These are phyloP conservation scores for Linnemannia exigua DNA, from an alignment of 192 early-diverging fungal species.

Conservation along the genomic window DNA sequence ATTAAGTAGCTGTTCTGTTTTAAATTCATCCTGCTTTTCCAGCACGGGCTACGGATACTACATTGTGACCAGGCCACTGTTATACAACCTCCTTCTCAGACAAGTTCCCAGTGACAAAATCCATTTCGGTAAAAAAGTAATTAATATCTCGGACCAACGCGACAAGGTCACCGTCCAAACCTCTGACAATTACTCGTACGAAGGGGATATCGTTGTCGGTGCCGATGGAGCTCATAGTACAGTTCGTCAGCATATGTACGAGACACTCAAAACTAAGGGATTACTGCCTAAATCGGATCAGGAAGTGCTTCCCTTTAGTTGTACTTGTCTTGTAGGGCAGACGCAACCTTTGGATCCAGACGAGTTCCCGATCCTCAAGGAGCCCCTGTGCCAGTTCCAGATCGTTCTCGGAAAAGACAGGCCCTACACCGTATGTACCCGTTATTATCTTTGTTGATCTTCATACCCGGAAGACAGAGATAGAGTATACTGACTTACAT, in stretches of 20 bases:
- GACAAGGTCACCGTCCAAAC: slow-evolving; percentile 5
- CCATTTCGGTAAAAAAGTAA: neutral
- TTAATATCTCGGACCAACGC: neutral
- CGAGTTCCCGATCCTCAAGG: slow-evolving; percentile 7
- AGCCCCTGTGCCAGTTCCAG: neutral
- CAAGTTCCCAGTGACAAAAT: neutral
- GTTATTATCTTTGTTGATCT: too few relatives aligned
- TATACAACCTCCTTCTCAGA: slow-evolving; percentile 1
- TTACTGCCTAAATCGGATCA: neutral
- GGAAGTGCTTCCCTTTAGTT: neutral
- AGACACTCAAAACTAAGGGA: neutral
- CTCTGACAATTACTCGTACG: slow-evolving; percentile 1
- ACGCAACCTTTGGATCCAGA: slow-evolving; percentile 1
- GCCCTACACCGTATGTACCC: slow-evolving; percentile 5
- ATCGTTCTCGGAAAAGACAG: slow-evolving; percentile 8
- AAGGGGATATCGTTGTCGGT: slow-evolving; percentile 19
- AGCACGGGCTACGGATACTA: neutral
- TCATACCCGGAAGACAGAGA: too few relatives aligned
- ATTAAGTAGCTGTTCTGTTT: neutral
- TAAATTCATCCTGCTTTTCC: too few relatives aligned
- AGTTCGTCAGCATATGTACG: slow-evolving; percentile 2
- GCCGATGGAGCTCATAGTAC: slow-evolving; percentile 19
- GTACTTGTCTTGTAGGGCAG: slow-evolving; percentile 12
- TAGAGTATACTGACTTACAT: too few relatives aligned
- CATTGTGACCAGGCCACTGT: neutral